Conservation (phyloP, 306 rosid species). For the Lablab purpureus region DNA sequence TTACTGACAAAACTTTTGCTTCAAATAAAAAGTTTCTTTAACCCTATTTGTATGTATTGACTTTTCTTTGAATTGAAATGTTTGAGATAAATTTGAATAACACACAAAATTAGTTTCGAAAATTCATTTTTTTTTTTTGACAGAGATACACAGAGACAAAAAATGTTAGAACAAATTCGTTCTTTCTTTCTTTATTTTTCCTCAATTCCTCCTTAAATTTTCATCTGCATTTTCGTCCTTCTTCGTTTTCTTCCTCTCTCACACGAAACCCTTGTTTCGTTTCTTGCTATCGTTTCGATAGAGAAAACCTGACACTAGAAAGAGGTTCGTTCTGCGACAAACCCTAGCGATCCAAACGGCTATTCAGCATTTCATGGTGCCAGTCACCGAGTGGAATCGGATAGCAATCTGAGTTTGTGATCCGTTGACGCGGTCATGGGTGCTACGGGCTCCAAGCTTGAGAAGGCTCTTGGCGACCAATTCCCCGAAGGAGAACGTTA, state of each 20-base stretch:
- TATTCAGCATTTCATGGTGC: conserved; percentile 39
- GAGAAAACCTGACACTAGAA: conserved; percentile 28
- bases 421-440: conserved; percentile 73
- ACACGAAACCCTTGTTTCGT: conserved; percentile 50
- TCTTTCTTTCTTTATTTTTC: neutral
- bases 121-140: neutral
- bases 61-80: neutral
- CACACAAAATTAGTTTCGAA: too few species aligned
- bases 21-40: neutral
- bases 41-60: neutral
- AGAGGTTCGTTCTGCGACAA: conserved; percentile 34
- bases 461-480: conserved; percentile 99
- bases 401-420: conserved; percentile 62
- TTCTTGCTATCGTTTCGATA: conserved; percentile 35
- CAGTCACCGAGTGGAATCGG: conserved; percentile 54
- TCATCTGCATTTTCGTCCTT: conserved; percentile 30
- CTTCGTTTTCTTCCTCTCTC: neutral
- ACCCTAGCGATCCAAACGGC: conserved; percentile 52
- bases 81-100: too few species aligned
- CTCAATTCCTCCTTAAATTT: conserved; percentile 13
- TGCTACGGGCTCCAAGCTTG: conserved; percentile 98
- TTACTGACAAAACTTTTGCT: too few species aligned
- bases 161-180: neutral
- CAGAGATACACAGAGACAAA: neutral
- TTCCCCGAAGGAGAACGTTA: conserved; percentile 99